Base-by-base conservation (phyloP, 805 yeast species). In the Yarrowia sp. region DNA sequence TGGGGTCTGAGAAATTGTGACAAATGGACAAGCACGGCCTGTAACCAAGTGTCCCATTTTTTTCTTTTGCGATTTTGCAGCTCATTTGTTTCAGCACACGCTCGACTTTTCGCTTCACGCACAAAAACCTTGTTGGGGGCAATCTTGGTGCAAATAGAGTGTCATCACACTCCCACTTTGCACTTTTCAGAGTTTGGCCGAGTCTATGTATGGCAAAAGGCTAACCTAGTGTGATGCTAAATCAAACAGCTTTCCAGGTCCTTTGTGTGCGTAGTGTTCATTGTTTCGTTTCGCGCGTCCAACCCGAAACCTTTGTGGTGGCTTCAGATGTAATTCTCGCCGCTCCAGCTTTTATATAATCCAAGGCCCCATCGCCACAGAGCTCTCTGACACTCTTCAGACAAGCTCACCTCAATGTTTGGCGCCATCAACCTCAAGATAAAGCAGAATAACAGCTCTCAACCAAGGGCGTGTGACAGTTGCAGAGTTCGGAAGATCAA, bases 401-500 rank as follows among this genome's bases (percentile, higher is more conserved):
- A 22, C 15, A 55, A 55, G 63, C 63, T 41, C n/a, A 3, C 19
- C 26, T 19, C 48, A 56, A 56, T 56, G 63, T 56, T 56, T 56
- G 63, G 63, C 63, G 63, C 63, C 46, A 56, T 56, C 63, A 56
- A 56, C 40, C 63, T 56, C 32, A 56, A 56, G 40, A 56, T 56
- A n/a, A 56, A 56, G 42, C 63, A 41, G 38, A 41, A 22, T n/a
- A 56, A 42, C 63, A 56, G 45, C 48, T 56, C 63, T 5, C 63
- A 56, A 9, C 63, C 63, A 15, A 22, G 63, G 12, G 63, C 63
- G 2, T 56, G 63, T 35, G 63, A 56, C 48, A 56, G 63, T 42
- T 56, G 63, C 63, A 56, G 63, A 56, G 63, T 56, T 26, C 63
- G 63, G n/a, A 56, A 56, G 63, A 56, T 56, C 63, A 56, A 56